phyloP scores from a whole-genome alignment of 768 basidiomycete genomes.

The Psilocybe cyanescens region DNA sequence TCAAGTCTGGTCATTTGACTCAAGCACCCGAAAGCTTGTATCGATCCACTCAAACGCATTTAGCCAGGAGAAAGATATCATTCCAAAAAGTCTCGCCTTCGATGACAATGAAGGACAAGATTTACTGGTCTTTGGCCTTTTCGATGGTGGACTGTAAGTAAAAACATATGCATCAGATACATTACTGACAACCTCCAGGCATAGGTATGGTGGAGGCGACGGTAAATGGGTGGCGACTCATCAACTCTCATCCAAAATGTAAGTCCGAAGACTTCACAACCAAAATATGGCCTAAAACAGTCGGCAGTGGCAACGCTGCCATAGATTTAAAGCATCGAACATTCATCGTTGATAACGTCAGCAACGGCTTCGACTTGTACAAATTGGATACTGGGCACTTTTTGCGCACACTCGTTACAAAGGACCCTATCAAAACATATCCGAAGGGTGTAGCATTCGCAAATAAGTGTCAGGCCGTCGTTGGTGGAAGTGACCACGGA shows the following conservation, averaged over 20 bases:
- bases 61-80: neutral
- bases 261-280: neutral
- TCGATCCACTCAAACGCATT: neutral
- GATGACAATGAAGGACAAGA: neutral
- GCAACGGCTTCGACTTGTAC: neutral
- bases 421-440: neutral
- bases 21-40: neutral
- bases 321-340: neutral
- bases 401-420: neutral
- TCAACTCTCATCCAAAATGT: neutral
- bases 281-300: too few species aligned
- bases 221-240: too few species aligned
- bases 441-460: neutral
- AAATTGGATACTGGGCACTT: neutral
- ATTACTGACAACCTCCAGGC: neutral
- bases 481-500: neutral
- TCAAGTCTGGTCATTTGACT: neutral
- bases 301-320: neutral
- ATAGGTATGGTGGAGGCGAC: neutral
- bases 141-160: neutral
- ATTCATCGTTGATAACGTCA: neutral
- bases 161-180: too few species aligned
- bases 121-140: neutral
- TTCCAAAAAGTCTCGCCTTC: neutral
- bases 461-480: neutral